These are phyloP conservation scores for Fusarium protoensiforme DNA, from an alignment of 2,329 filamentous ascomycete species.

Conservation along the genomic window DNA sequence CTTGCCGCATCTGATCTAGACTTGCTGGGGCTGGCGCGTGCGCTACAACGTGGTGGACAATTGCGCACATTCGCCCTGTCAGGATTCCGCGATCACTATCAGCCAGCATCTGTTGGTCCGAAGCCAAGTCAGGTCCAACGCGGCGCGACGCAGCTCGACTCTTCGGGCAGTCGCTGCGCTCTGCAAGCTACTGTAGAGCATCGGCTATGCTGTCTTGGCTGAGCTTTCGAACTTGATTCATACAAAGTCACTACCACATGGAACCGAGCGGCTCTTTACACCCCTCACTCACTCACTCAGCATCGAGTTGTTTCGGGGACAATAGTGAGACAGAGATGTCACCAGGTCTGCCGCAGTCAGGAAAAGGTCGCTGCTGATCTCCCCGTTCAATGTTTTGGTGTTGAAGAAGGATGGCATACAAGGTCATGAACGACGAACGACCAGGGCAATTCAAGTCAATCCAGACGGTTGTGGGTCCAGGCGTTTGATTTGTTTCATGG, in stretches of 20 bases:
- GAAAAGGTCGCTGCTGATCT: constrained; percentile 11
- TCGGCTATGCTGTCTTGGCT: constrained; percentile 32
- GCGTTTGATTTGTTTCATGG: constrained; percentile 36
- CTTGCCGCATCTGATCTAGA: constrained; percentile 42
- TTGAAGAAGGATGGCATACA: constrained; percentile 13
- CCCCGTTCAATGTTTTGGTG: constrained; percentile 6
- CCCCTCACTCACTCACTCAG: constrained; percentile 6
- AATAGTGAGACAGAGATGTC: constrained; percentile 24
- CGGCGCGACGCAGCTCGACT: constrained; percentile 46
- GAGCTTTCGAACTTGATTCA: constrained; percentile 3
- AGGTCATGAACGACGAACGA: constrained; percentile 10
- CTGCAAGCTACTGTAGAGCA: constrained; percentile 38
- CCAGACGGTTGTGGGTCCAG: constrained; percentile 34
- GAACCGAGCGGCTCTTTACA: constrained; percentile 19
- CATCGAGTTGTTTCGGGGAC: constrained; percentile 16
- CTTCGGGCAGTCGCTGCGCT: constrained; percentile 41
- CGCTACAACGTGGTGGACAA: constrained; percentile 39
- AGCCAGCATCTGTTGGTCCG: constrained; percentile 42
- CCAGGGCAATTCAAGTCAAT: constrained; percentile 24
- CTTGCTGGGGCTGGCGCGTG: constrained; percentile 38
- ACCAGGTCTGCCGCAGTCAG: constrained; percentile 22
- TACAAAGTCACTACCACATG: constrained; percentile 20
- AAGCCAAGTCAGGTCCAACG: constrained; percentile 37
- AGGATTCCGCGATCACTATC: constrained; percentile 43
- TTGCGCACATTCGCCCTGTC: constrained; percentile 39